Evolutionary conservation across 345 rosid genomes (phyloP).

Genomic region (Clarkia xantiana): DNA sequence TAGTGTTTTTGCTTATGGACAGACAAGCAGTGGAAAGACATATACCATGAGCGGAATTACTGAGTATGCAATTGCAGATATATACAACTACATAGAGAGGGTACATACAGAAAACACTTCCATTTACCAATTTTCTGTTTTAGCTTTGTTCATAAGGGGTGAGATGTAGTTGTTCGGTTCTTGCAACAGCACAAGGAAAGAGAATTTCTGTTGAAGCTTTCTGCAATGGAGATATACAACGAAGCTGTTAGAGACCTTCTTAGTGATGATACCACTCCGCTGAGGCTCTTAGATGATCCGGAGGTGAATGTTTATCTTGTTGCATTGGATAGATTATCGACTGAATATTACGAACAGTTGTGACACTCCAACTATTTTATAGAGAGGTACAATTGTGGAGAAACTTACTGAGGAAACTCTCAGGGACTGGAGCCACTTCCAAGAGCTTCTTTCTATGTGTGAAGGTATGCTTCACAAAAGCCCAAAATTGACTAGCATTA

Average conservation of each 20-base stretch:
- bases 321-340: neutral
- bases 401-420: slow-evolving; percentile 65
- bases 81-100: slow-evolving; percentile 55
- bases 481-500: neutral
- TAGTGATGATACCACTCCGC: slow-evolving; percentile 46
- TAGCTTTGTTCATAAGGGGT: neutral
- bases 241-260: slow-evolving; percentile 88
- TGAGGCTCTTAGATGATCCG: slow-evolving; percentile 82
- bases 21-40: slow-evolving; percentile 93
- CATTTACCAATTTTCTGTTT: neutral
- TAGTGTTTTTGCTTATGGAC: slow-evolving; percentile 91
- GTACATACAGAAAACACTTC: slow-evolving; percentile 14
- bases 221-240: slow-evolving; percentile 92
- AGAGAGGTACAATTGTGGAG: slow-evolving; percentile 90
- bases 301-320: slow-evolving; percentile 39
- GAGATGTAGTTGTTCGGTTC: slow-evolving; percentile 3
- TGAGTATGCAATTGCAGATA: slow-evolving; percentile 59
- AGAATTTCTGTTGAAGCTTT: slow-evolving; percentile 56
- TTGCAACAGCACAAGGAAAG: slow-evolving; percentile 61
- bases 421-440: slow-evolving; percentile 55
- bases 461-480: slow-evolving; percentile 30
- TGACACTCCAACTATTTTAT: slow-evolving; percentile 9
- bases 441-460: slow-evolving; percentile 64
- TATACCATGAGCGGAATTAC: slow-evolving; percentile 83
- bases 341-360: neutral